Percentiles rank a stretch among this genome's conserved stretches.
Conservation (phyloP, 345 rosid genomes). For the Bretschneidera sinensis region DNA sequence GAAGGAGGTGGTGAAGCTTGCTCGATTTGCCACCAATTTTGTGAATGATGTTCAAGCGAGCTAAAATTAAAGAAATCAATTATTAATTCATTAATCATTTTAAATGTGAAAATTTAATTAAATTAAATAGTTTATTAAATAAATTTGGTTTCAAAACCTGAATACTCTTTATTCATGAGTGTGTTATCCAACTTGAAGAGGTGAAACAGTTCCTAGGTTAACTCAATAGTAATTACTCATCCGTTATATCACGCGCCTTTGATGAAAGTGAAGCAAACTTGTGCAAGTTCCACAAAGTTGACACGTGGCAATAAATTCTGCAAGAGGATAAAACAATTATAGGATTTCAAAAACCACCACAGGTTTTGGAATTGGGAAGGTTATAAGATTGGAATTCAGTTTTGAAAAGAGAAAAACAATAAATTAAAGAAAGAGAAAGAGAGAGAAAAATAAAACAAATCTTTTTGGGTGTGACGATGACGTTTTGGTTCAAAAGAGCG, state of each 20-base stretch:
- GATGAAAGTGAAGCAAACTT: not conserved
- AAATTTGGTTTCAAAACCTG: too few relatives aligned
- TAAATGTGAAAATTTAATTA: too few relatives aligned
- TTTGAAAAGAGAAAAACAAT: not conserved
- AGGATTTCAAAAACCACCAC: not conserved
- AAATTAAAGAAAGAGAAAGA: not conserved
- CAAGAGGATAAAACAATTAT: not conserved
- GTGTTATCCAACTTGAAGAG: too few relatives aligned
- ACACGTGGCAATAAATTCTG: not conserved
- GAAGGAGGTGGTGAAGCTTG: too few relatives aligned
- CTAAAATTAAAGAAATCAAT: too few relatives aligned
- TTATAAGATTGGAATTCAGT: not conserved
- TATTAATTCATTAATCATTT: too few relatives aligned
- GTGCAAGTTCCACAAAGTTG: not conserved
- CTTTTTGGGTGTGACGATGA: conserved; percentile 37
- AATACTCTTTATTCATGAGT: too few relatives aligned
- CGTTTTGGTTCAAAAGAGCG: conserved; percentile 40
- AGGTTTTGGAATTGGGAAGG: not conserved
- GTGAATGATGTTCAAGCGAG: too few relatives aligned
- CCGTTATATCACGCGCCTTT: not conserved
- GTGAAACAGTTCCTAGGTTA: too few relatives aligned
- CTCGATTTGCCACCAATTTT: too few relatives aligned
- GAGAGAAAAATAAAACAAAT: conserved; percentile 23
- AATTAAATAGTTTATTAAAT: too few relatives aligned
- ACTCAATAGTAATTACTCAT: too few relatives aligned